phyloP scores from a whole-genome alignment of 371 early-diverging fungal species.

The Zopfochytrium polystomum region DNA sequence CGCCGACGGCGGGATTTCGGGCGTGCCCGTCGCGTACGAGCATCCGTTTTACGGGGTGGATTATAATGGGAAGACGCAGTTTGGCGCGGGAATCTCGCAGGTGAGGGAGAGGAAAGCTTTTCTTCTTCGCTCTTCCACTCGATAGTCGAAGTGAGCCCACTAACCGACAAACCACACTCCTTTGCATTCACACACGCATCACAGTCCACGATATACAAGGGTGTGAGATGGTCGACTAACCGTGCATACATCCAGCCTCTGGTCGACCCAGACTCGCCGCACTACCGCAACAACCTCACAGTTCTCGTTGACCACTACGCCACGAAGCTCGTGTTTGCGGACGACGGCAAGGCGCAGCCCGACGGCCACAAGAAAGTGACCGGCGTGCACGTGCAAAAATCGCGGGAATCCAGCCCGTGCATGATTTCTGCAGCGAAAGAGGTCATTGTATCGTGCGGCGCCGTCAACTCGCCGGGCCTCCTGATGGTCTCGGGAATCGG shows the following conservation, averaged over 20 bases:
- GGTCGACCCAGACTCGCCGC: neutral
- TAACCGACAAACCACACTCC: too few species aligned
- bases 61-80: constrained; percentile 22
- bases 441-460: constrained; percentile 43
- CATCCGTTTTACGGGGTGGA: constrained; percentile 14
- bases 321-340: neutral
- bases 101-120: too few species aligned
- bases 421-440: constrained; percentile 30
- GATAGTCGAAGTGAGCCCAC: too few species aligned
- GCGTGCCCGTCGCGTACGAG: too few species aligned
- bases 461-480: constrained; percentile 38
- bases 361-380: too few species aligned
- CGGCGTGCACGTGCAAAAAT: too few species aligned
- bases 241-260: constrained; percentile 9
- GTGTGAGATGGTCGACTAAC: constrained; percentile 7
- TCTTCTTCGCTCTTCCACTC: too few species aligned
- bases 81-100: constrained; percentile 14
- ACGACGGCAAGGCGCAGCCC: neutral
- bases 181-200: too few species aligned
- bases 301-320: constrained; percentile 10
- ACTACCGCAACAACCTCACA: constrained; percentile 15
- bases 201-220: neutral
- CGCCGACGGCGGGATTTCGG: too few species aligned
- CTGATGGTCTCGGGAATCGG: constrained; percentile 26
- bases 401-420: neutral